Evolutionary conservation across 2,329 filamentous ascomycete species (phyloP).

Genomic region (Phialocephala subalpina): DNA sequence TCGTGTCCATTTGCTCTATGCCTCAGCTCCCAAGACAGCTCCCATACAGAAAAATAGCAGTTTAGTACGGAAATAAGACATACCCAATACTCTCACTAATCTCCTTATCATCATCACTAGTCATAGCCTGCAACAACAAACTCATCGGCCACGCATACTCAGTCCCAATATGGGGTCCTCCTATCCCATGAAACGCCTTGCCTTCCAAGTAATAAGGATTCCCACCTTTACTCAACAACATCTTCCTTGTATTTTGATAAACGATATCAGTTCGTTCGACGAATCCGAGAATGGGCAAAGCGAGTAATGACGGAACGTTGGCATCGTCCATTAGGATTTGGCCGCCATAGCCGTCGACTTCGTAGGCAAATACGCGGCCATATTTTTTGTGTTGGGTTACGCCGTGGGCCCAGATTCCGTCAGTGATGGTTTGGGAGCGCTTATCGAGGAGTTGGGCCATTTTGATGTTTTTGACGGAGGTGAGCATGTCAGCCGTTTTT

Average conservation of each 20-base stretch:
- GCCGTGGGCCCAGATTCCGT: slow-evolving; percentile 86
- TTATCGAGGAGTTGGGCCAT: slow-evolving; percentile 63
- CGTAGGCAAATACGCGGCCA: slow-evolving; percentile 84
- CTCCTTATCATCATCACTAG: slow-evolving; percentile 82
- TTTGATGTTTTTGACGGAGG: slow-evolving; percentile 59
- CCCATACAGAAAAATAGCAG: too few relatives aligned
- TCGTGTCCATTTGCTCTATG: too few relatives aligned
- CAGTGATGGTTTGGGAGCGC: slow-evolving; percentile 69
- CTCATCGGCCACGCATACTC: slow-evolving; percentile 97
- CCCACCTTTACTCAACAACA: slow-evolving; percentile 51
- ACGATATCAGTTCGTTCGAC: slow-evolving; percentile 68
- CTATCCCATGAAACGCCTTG: slow-evolving; percentile 82
- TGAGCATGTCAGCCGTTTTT: slow-evolving; percentile 75
- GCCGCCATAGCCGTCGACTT: slow-evolving; percentile 87
- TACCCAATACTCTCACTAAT: slow-evolving; percentile 75
- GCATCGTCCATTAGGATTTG: slow-evolving; percentile 89
- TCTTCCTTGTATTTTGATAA: slow-evolving; percentile 88
- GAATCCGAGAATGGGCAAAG: slow-evolving; percentile 82
- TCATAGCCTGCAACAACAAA: slow-evolving; percentile 89
- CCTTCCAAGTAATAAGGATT: slow-evolving; percentile 93
- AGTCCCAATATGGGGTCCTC: slow-evolving; percentile 82
- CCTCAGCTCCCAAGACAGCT: too few relatives aligned
- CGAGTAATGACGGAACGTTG: slow-evolving; percentile 83
- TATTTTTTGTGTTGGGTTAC: slow-evolving; percentile 79
- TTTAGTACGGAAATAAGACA: too few relatives aligned